Evolutionary conservation across 768 basidiomycete species (phyloP), one percentile per base, ranked within the genome.

Genomic region (Leccinum longicurvipes): DNA sequence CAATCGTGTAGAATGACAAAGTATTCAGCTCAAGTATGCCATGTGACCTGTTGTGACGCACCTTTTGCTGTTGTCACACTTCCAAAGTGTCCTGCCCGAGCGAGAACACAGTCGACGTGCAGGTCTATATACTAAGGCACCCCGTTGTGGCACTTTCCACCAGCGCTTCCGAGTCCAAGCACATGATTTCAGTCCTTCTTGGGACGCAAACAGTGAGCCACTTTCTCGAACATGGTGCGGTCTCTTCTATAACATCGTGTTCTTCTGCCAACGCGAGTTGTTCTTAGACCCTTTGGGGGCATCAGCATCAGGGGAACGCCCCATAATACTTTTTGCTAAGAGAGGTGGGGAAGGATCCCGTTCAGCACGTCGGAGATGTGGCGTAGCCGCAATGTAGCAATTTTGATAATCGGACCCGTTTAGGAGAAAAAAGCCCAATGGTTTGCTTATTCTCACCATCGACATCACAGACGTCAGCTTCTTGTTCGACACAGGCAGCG

Each of bases 291-390:
- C 72, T 72, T 17, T 78, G 75, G 56, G 87, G 85, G 91, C 73
- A 91, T 82, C 3, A 98, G 76, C 6, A 91, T 75, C 6, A 97
- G 76, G 1, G 97, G 97, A 17, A 93, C 74, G 8, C 97, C 96
- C 28, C 98, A 78, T 67, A 98, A 99, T 2, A 89, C 83, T 75
- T 98, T 99, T 73, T 98, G 96, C 64, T 98, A 95, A 2, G 93
- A 86, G 1, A 98, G 79, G 67, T 94, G 93, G 3, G 97, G 95
- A 15, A 99, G 82, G 1, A 96, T 98, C 0, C 97, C 97, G 1
- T 84, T 80, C 41, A 97, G 73, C 42, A 93, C 76, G 32, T 95
- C 94, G 64, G 90, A 93, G 47, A 98, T 80, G 54, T 78, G 85
- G 61, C 85, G 73, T 27, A 88, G 82, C 36, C 96, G 90, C 11